Percentiles rank a stretch among this genome's conserved stretches.
Evolutionary conservation across 2,329 filamentous ascomycete genomes (phyloP).

Genomic region (Aspergillus proliferans): DNA sequence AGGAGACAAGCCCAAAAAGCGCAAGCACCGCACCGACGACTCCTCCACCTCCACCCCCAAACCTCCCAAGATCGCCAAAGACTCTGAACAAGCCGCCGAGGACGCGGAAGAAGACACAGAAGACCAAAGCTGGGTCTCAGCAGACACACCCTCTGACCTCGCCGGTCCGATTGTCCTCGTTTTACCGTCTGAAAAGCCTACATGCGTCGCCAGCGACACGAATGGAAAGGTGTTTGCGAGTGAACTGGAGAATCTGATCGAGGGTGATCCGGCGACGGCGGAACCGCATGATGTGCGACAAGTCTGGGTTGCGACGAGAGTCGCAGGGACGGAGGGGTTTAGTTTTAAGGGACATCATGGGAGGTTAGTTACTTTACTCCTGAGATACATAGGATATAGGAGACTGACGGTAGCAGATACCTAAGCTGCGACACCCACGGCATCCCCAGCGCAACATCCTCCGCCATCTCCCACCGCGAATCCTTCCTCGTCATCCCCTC

Average conservation of each 20-base stretch:
- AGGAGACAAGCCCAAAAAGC: conserved; percentile 90
- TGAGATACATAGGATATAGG: neutral
- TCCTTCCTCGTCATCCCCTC: conserved; percentile 63
- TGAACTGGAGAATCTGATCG: conserved; percentile 78
- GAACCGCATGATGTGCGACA: conserved; percentile 95
- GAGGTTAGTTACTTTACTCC: conserved; percentile 46
- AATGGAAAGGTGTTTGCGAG: conserved; percentile 80
- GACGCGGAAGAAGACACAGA: conserved; percentile 41
- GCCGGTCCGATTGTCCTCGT: conserved; percentile 77
- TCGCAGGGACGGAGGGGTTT: conserved; percentile 73
- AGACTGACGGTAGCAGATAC: conserved; percentile 50
- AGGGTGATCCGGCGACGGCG: conserved; percentile 71
- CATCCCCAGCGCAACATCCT: conserved; percentile 65
- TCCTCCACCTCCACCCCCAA: conserved; percentile 14
- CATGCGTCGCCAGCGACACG: conserved; percentile 77
- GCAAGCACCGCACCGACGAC: conserved; percentile 61
- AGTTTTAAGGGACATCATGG: conserved; percentile 89
- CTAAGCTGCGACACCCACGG: conserved; percentile 81
- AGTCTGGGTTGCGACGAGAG: conserved; percentile 84
- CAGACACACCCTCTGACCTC: conserved; percentile 67
- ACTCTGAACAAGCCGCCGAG: conserved; percentile 17
- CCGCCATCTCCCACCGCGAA: conserved; percentile 79
- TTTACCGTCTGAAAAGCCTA: conserved; percentile 65
- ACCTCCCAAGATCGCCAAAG: conserved; percentile 14
- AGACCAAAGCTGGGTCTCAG: conserved; percentile 89